phyloP scores from a whole-genome alignment of 176 grass and related monocot genomes.

The maize (Zea mays) region DNA sequence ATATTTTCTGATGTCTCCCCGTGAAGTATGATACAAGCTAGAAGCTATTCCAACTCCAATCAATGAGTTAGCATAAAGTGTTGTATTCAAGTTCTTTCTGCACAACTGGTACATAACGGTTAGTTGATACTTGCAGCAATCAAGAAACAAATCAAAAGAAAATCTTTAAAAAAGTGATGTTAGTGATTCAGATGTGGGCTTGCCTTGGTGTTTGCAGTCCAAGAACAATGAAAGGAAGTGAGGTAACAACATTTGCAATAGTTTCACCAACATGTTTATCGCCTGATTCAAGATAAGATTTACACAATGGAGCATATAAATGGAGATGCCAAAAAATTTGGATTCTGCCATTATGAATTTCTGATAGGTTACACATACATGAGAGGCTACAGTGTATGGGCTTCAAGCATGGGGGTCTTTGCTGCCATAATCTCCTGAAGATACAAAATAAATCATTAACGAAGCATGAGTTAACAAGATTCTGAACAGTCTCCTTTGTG shows the following conservation, averaged over 20 bases:
- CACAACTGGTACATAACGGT: slow-evolving; percentile 55
- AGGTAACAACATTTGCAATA: slow-evolving; percentile 88
- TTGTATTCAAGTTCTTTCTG: slow-evolving; percentile 83
- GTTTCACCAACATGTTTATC: slow-evolving; percentile 84
- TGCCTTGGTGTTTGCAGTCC: slow-evolving; percentile 76
- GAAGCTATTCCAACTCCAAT: slow-evolving; percentile 96
- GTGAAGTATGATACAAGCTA: slow-evolving; percentile 83
- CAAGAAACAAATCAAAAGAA: slow-evolving; percentile 4
- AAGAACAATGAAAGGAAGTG: slow-evolving; percentile 85
- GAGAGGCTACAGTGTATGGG: slow-evolving; percentile 79
- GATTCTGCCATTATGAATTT: neutral
- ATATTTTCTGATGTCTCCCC: slow-evolving; percentile 78
- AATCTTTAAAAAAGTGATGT: slow-evolving; percentile 8
- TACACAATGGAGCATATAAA: slow-evolving; percentile 3
- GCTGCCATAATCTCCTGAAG: slow-evolving; percentile 70
- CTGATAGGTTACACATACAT: slow-evolving; percentile 48
- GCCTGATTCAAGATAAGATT: slow-evolving; percentile 49
- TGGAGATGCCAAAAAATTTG: neutral
- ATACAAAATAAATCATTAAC: slow-evolving; percentile 31
- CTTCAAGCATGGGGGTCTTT: slow-evolving; percentile 74
- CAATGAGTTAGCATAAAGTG: slow-evolving; percentile 86
- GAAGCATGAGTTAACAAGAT: neutral
- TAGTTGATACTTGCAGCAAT: slow-evolving; percentile 45
- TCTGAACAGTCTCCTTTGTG: neutral
- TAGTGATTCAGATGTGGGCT: slow-evolving; percentile 31